These are phyloP conservation scores for Rhizopus arrhizus DNA, from an alignment of 371 early-diverging fungal genomes.

Conservation along the genomic window DNA sequence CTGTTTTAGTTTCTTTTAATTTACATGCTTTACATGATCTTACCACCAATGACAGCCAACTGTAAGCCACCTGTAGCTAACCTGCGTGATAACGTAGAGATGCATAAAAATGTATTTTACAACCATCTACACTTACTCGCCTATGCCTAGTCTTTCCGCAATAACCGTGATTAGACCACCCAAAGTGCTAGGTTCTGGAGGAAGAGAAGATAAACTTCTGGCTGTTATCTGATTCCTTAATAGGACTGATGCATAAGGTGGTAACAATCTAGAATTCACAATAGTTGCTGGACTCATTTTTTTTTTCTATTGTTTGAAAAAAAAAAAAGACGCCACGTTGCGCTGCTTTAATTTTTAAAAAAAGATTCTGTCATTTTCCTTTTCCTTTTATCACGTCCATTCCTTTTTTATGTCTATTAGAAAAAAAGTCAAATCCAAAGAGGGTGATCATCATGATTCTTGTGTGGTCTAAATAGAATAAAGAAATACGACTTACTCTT, in stretches of 20 bases:
- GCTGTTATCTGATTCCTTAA: constrained; percentile 1
- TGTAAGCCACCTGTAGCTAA: constrained; percentile 60
- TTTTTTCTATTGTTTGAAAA: not conserved
- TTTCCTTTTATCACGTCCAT: too few relatives aligned
- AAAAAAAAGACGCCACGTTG: not conserved
- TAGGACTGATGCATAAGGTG: not conserved
- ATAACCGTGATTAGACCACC: constrained; percentile 49
- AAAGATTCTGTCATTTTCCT: too few relatives aligned
- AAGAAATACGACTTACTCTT: too few relatives aligned
- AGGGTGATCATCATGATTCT: too few relatives aligned
- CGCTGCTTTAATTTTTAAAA: too few relatives aligned
- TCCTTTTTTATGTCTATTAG: too few relatives aligned
- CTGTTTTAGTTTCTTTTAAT: too few relatives aligned
- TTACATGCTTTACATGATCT: not conserved
- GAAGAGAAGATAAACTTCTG: constrained; percentile 24
- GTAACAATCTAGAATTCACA: not conserved
- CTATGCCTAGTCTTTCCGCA: constrained; percentile 55
- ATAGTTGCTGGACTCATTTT: not conserved
- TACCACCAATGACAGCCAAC: constrained; percentile 47
- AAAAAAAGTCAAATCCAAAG: too few relatives aligned
- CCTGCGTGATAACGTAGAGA: constrained; percentile 22
- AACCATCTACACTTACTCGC: constrained; percentile 40
- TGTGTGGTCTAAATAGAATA: too few relatives aligned
- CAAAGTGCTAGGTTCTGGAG: constrained; percentile 39
- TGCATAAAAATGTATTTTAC: not conserved